Evolutionary conservation across 495 filamentous ascomycete species (phyloP).

Genomic region (Trypethelium eluteriae): DNA sequence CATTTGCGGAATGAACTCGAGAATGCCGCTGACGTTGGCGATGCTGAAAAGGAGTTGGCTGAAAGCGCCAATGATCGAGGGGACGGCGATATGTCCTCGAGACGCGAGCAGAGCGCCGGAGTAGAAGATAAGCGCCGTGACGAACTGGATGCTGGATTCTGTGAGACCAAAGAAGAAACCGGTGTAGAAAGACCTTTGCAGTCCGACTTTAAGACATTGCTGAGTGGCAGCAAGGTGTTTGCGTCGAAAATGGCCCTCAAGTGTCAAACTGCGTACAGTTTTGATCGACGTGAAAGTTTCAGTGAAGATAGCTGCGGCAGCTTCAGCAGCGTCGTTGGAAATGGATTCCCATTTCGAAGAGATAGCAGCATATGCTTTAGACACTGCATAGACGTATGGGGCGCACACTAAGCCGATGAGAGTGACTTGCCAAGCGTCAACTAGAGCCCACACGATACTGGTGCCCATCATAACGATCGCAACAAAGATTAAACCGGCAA

Average conservation of each 20-base stretch:
- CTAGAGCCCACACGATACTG: constrained; percentile 65
- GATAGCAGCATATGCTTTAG: constrained; percentile 51
- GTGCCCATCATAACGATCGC: constrained; percentile 56
- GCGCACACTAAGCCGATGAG: constrained; percentile 62
- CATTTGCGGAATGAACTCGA: constrained; percentile 74
- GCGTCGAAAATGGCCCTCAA: constrained; percentile 65
- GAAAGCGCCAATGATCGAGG: constrained; percentile 62
- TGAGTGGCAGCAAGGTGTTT: constrained; percentile 52
- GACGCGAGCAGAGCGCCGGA: constrained; percentile 62
- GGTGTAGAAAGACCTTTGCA: constrained; percentile 52
- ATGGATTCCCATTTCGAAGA: constrained; percentile 63
- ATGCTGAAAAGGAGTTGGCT: constrained; percentile 79
- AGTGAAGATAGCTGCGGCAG: constrained; percentile 52
- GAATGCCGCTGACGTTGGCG: constrained; percentile 58
- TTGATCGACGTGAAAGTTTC: constrained; percentile 79
- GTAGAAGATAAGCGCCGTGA: constrained; percentile 77
- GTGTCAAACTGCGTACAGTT: constrained; percentile 67
- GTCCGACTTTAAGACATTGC: constrained; percentile 46
- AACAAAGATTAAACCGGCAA: constrained; percentile 61
- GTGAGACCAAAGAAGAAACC: constrained; percentile 70
- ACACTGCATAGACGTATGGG: constrained; percentile 61
- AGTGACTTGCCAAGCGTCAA: constrained; percentile 73
- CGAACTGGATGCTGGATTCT: constrained; percentile 61
- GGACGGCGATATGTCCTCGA: constrained; percentile 39
- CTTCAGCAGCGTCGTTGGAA: constrained; percentile 52